Evolutionary conservation across 352 stramenopile genomes (phyloP), one percentile per base, ranked within the genome.

Genomic region (Hyaloperonospora arabidopsidis): DNA sequence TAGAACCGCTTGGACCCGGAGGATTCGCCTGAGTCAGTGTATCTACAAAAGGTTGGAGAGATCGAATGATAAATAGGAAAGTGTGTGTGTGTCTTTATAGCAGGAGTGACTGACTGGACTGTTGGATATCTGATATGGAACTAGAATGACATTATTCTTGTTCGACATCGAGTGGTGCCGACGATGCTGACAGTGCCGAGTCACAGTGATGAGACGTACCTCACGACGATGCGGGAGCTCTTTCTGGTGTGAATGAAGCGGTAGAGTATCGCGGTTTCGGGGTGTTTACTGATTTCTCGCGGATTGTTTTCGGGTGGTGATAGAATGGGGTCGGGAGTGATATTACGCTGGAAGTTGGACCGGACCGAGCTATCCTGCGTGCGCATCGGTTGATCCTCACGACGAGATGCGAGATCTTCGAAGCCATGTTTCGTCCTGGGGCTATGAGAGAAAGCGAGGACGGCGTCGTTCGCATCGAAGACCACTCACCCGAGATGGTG

Each of bases 351-450:
- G 71, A 88, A 49, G 83, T 91, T 18, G 83, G 83, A 8, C 67
- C 77, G 5, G 68, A 86, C 0, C 65, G 75, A 49, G 70, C 87
- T 74, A 61, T 86, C 19, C 50, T 92, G 36, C 69, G 56, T 11
- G 84, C 78, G 1, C 82, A 94, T 55, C 75, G 79, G 2, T 45
- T 89, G 21, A 82, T 91, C 43, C 70, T 96, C 25, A 87, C 71
- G 18, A 80, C 84, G 49, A 78, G 87, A 54, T 94, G 86, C 47
- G 86, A 96, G 61, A 92, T 95, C 59, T 96, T 96, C 58, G 67
- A 84, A 44, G 83, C 81, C 49, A 95, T 95, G 86, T 93, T 95
- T 61, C 77, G 82, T 22, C 76, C 74, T 22, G 85, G 79, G 29
- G 78, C 76, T 7, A 94, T 96, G 86, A 68, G 75, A 23, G 87